These are phyloP conservation scores for Anisodus tanguticus DNA, from an alignment of 257 asterid species.

Conservation along the genomic window DNA sequence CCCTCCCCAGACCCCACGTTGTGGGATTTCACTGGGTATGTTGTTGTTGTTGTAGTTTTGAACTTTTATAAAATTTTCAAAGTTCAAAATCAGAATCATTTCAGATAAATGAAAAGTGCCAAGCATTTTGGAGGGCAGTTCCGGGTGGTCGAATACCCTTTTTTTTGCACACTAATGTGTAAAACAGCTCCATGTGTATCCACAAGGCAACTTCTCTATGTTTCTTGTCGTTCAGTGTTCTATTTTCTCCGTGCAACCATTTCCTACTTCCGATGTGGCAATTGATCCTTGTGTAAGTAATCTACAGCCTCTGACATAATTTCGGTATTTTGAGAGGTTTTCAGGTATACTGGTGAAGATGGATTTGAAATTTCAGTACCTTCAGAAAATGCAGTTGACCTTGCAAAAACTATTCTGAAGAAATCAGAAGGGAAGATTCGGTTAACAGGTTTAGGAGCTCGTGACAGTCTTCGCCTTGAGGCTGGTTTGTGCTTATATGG, in stretches of 20 bases:
- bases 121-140: no score
- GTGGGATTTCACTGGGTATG: no score
- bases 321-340: conserved; percentile 33
- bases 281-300: no score
- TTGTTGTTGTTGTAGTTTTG: not conserved
- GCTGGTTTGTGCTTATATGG: conserved; percentile 96
- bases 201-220: not conserved
- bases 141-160: no score
- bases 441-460: conserved; percentile 88
- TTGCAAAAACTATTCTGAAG: conserved; percentile 88
- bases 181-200: not conserved
- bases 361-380: conserved; percentile 98
- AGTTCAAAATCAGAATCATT: not conserved
- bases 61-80: not conserved
- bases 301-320: not conserved
- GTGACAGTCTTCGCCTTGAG: conserved; percentile 98
- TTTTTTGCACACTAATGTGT: not conserved
- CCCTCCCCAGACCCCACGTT: no score
- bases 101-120: not conserved
- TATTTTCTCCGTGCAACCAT: not conserved
- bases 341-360: conserved; percentile 98
- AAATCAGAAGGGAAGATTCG: conserved; percentile 88
- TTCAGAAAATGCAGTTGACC: conserved; percentile 83
- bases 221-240: not conserved
- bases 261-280: not conserved